Evolutionary conservation across 352 stramenopile genomes (phyloP), one percentile per base, ranked within the genome.

Genomic region (Globisporangium middletonii): DNA sequence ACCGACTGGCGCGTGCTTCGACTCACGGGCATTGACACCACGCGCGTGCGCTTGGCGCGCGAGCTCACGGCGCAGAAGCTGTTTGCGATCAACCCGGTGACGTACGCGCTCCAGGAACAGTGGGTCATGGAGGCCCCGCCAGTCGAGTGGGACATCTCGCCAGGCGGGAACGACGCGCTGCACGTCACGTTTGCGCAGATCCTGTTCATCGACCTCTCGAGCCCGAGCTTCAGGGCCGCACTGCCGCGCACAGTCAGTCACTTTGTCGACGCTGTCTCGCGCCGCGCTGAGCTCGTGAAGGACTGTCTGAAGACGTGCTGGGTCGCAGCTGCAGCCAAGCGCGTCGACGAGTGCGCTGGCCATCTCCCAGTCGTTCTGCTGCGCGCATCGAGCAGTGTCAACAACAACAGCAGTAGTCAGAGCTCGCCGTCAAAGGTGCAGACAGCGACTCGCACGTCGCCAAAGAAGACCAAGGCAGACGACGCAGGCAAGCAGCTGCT

Each of bases 101-200:
- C 93, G 19, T 83, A 86, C 49, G 85, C 92, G 13, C 70, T 97
- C 0, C 86, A 98, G 44, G 75, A 94, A 47, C 82, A 97, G 27
- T 97, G 89, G 89, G 58, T 92, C 23, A 62, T 79, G 53, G 85
- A 95, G 50, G 72, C 74, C 1, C 80, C 81, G 8, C 80, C 82
- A 13, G 46, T 66, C 0, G 83, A 95, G 60, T 91, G 82, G 82
- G 83, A 92, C 41, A 72, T 94, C 42, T 65, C 72, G 3, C 65
- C 79, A 0, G 70, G 48, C 33, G 56, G 53, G 12, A 57, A 54
- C 55, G 61, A 61, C 28, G 41, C 58, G 19, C 12, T 58, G 43
- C 44, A 52, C 52, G 37, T 46, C 7, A 75, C 82, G 0, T 96
- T 94, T 63, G 70, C 75, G 0, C 65, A 69, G 1, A 82, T 97